Conservation (phyloP, 2,329 filamentous ascomycete genomes). For the Exophiala xenobiotica region DNA sequence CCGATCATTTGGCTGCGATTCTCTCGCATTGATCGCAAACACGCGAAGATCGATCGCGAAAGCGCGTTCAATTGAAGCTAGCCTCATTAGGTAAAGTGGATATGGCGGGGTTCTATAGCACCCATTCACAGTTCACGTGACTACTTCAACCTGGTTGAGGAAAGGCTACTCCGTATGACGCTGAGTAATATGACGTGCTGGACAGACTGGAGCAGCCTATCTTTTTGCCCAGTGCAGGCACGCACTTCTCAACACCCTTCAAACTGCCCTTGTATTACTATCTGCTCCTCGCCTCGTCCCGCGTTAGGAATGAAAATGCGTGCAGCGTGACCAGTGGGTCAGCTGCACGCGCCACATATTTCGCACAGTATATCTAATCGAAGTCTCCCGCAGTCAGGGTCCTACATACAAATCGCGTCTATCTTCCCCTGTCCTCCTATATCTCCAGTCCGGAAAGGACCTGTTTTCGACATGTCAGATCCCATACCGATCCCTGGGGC, state of each 20-base stretch:
- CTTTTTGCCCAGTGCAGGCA: not conserved
- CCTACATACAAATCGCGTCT: too few species aligned
- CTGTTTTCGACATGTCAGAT: slow-evolving; percentile 32
- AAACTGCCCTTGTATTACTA: too few species aligned
- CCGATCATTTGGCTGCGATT: too few species aligned
- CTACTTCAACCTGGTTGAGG: too few species aligned
- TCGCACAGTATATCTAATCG: too few species aligned
- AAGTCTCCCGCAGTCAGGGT: too few species aligned
- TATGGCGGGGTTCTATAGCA: too few species aligned
- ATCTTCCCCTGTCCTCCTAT: not conserved
- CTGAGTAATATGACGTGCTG: not conserved
- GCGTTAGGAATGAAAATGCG: not conserved
- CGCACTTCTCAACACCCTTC: too few species aligned
- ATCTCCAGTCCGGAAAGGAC: not conserved
- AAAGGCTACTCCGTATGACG: not conserved
- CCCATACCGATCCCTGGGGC: slow-evolving; percentile 29
- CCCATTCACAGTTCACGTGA: too few species aligned
- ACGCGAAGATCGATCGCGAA: too few species aligned
- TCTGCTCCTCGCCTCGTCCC: too few species aligned
- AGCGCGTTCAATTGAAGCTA: not conserved
- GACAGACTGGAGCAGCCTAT: not conserved
- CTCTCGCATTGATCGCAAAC: not conserved
- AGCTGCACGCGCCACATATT: not conserved
- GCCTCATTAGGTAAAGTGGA: too few species aligned
- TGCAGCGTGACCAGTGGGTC: not conserved